Percentiles rank a stretch among this genome's conserved stretches.
phyloP scores from a whole-genome alignment of 768 basidiomycete genomes.

The Porphyrellus cyaneotinctus region DNA sequence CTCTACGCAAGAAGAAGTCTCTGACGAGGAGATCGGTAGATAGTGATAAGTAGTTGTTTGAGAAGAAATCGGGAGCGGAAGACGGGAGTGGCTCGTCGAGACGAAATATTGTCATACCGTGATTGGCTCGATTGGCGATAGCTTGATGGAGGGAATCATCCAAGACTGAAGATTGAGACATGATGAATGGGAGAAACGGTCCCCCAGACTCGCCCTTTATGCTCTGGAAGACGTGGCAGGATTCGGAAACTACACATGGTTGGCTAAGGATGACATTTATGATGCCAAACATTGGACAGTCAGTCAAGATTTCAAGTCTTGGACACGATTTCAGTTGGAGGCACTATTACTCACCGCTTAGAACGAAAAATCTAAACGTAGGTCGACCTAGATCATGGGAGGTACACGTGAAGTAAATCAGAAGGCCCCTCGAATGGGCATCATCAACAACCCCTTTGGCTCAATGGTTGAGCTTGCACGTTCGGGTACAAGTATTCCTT shows the following conservation, averaged over 20 bases:
- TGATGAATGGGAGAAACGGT: not conserved
- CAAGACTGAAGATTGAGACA: constrained; percentile 10
- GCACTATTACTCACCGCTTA: not conserved
- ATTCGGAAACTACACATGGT: not conserved
- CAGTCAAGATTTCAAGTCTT: not conserved
- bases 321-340: not conserved
- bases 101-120: constrained; percentile 2
- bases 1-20: constrained; percentile 32
- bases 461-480: too few relatives aligned
- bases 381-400: not conserved
- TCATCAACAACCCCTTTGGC: too few relatives aligned
- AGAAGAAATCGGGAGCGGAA: constrained; percentile 36
- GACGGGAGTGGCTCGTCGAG: constrained; percentile 19
- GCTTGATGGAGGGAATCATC: constrained; percentile 16
- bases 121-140: constrained; percentile 3
- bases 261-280: not conserved
- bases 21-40: constrained; percentile 30
- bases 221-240: not conserved
- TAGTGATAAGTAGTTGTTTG: constrained; percentile 52
- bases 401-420: too few relatives aligned
- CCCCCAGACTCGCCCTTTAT: constrained; percentile 4
- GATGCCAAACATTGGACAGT: not conserved
- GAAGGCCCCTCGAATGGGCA: too few relatives aligned
- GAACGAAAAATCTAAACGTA: not conserved
- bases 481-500: not conserved